Evolutionary conservation across 805 yeast species (phyloP), one percentile per base, ranked within the genome.

Genomic region (Pichia scutulata): DNA sequence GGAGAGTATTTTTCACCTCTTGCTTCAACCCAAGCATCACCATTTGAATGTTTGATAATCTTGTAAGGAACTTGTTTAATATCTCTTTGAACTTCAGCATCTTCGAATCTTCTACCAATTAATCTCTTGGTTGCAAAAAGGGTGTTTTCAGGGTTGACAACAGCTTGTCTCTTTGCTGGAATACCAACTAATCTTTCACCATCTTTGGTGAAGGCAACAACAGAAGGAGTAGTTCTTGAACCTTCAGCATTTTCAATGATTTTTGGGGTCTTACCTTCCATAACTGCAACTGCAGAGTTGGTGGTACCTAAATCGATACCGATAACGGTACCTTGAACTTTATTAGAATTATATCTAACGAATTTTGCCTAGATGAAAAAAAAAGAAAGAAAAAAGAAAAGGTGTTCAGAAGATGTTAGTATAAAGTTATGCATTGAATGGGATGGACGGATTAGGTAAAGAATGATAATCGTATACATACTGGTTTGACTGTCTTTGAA

Each of bases 281-380:
- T 81, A 50, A 84, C 71, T 12, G 95, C 95, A 30, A 86, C 92
- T 2, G 93, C 95, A 42, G 92, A 84, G 68, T 86, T 86, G 42
- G 95, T 86, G 22, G 95, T 86, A 25, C 95, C 95, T 50, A 86
- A 67, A 66, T 86, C 95, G 55, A 86, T 86, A 51, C 95, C 95
- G 46, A 84, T 78, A 5, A 84, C 89, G 50, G 69, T 61, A 55
- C 72, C 72, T 50, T 60, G 58, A 41, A 67, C 68, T 58, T 68
- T 66, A 57, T 58, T 60, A 48, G 69, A 65, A 57, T 66, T 65
- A 56, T 55, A 58, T 64, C 70, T 64, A 52, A 64, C 63, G 50
- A 60, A 33, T 33, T 33, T 33, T 33, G 37, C 47, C 59, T 58
- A 46, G 8, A 50, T 12, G 10, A 19, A 24, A 16, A 44, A 5